Evolutionary conservation across 148 eudicot genomes (phyloP).

Genomic region (Drosera capensis): DNA sequence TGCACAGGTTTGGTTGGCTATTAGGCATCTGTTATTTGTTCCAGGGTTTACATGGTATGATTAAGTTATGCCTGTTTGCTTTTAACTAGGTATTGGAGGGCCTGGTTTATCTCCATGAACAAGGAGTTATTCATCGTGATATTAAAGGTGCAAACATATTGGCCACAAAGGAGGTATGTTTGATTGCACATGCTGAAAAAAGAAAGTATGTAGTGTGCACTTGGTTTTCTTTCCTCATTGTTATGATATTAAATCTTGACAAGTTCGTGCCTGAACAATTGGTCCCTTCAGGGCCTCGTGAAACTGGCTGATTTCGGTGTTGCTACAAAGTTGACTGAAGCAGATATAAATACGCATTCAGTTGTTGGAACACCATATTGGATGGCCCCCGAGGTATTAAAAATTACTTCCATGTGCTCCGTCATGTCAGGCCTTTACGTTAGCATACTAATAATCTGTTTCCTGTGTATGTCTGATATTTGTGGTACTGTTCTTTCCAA

Average conservation of each 20-base stretch:
- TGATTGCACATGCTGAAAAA: too few species aligned
- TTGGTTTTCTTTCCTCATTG: neutral
- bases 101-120: conserved; percentile 93
- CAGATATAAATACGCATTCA: conserved; percentile 94
- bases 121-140: conserved; percentile 99
- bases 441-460: neutral
- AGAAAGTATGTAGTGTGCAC: neutral
- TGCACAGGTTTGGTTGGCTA: conserved; percentile 50
- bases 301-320: conserved; percentile 99
- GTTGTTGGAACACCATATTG: conserved; percentile 99
- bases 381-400: conserved; percentile 98
- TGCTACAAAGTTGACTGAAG: conserved; percentile 93
- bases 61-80: conserved; percentile 3
- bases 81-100: conserved; percentile 79
- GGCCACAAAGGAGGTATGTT: conserved; percentile 85
- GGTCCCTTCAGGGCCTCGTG: conserved; percentile 68
- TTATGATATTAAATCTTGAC: too few species aligned
- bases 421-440: neutral
- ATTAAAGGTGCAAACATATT: conserved; percentile 98
- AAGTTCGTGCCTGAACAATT: neutral
- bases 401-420: neutral
- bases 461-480: too few species aligned
- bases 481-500: too few species aligned
- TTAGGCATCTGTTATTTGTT: conserved; percentile 2
- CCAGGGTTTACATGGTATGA: conserved; percentile 3